phyloP scores from a whole-genome alignment of 2,329 filamentous ascomycete species.

The Fusarium algeriense region DNA sequence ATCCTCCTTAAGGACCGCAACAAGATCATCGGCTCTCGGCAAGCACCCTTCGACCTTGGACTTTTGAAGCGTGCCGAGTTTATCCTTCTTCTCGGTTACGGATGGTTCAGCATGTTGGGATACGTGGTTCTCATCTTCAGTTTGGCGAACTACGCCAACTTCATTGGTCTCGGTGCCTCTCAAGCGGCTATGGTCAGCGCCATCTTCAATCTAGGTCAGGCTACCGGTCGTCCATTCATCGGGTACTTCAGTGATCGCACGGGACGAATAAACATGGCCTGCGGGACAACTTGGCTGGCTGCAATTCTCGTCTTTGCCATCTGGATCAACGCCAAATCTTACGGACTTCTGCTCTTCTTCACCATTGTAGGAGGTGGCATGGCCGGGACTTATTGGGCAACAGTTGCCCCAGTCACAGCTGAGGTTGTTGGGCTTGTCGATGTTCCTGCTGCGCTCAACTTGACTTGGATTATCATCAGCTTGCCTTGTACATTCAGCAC shows the following conservation, averaged over 20 bases:
- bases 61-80: slow-evolving; percentile 74
- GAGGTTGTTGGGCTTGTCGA: slow-evolving; percentile 79
- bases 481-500: slow-evolving; percentile 78
- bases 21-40: slow-evolving; percentile 74
- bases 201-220: slow-evolving; percentile 76
- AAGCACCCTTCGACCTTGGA: slow-evolving; percentile 72
- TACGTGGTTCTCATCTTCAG: slow-evolving; percentile 84
- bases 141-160: slow-evolving; percentile 77
- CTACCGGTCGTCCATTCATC: slow-evolving; percentile 76
- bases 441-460: slow-evolving; percentile 74
- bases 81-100: slow-evolving; percentile 73
- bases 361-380: slow-evolving; percentile 77
- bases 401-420: slow-evolving; percentile 75
- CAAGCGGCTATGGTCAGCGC: slow-evolving; percentile 80
- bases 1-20: slow-evolving; percentile 79
- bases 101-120: slow-evolving; percentile 77
- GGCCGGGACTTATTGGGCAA: slow-evolving; percentile 78
- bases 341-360: slow-evolving; percentile 78
- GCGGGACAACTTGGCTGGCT: slow-evolving; percentile 71
- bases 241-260: slow-evolving; percentile 78
- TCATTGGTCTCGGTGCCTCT: slow-evolving; percentile 73
- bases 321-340: slow-evolving; percentile 76
- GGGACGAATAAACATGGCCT: slow-evolving; percentile 80
- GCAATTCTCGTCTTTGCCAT: slow-evolving; percentile 76
- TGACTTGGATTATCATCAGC: slow-evolving; percentile 79